These are phyloP conservation scores for Ascochyta clinopodiicola DNA, from an alignment of 2,329 filamentous ascomycete species.

Conservation along the genomic window DNA sequence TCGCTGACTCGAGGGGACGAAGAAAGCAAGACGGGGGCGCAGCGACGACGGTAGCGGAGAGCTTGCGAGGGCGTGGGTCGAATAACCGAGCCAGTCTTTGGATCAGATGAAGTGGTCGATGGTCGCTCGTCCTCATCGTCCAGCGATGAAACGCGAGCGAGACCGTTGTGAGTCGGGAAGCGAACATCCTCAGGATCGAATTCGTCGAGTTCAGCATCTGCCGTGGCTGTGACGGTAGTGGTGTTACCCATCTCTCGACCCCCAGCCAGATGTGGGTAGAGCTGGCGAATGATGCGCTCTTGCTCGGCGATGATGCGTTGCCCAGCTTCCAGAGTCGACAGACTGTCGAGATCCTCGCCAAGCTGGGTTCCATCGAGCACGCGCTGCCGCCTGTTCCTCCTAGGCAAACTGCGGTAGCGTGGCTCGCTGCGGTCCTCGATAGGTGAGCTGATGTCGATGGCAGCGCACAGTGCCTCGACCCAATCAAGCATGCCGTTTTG, in stretches of 20 bases:
- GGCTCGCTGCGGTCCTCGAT: constrained; percentile 69
- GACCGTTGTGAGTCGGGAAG: constrained; percentile 35
- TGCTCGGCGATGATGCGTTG: constrained; percentile 55
- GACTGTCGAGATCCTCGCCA: constrained; percentile 41
- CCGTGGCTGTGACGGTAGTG: constrained; percentile 18
- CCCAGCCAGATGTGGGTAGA: constrained; percentile 53
- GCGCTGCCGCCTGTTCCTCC: constrained; percentile 49
- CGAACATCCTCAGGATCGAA: constrained; percentile 49
- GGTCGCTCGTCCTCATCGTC: constrained; percentile 32
- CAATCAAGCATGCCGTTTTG: constrained; percentile 71
- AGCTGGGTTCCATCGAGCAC: constrained; percentile 42
- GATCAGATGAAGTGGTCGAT: constrained; percentile 32
- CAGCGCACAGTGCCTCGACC: constrained; percentile 71
- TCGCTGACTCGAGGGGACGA: constrained; percentile 55
- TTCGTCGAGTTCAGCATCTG: constrained; percentile 45
- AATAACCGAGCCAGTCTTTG: constrained; percentile 41
- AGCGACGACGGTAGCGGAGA: constrained; percentile 56
- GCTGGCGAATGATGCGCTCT: constrained; percentile 55
- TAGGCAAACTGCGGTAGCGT: constrained; percentile 55
- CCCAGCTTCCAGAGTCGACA: constrained; percentile 39
- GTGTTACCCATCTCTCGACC: constrained; percentile 16
- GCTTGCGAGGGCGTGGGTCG: constrained; percentile 45
- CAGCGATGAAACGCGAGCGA: constrained; percentile 25
- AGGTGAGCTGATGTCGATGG: constrained; percentile 73
- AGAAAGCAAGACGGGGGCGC: constrained; percentile 54